phyloP scores from a whole-genome alignment of 768 basidiomycete genomes.

The Pholiota molesta region DNA sequence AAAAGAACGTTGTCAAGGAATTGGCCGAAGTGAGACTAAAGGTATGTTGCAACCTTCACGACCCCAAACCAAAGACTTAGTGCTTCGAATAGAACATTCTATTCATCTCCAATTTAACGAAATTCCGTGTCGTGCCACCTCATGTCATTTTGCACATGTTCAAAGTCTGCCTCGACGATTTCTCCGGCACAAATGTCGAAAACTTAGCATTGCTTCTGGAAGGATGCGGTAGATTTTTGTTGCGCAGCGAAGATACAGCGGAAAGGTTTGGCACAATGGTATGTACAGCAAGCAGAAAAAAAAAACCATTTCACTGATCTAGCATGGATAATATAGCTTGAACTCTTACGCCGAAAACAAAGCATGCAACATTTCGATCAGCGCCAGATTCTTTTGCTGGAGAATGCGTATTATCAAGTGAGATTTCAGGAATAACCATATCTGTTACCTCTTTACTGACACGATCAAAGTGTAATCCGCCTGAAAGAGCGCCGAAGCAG shows the following conservation, averaged over 20 bases:
- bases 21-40: constrained; percentile 84
- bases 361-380: constrained; percentile 92
- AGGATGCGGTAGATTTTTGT: constrained; percentile 89
- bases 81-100: constrained; percentile 69
- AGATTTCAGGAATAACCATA: constrained; percentile 4
- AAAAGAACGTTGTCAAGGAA: constrained; percentile 92
- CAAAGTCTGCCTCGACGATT: constrained; percentile 97
- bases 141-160: constrained; percentile 94
- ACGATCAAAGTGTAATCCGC: constrained; percentile 84
- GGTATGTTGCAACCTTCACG: constrained; percentile 41
- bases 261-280: constrained; percentile 92
- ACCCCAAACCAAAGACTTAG: background rate
- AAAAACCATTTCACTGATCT: background rate
- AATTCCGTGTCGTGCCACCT: constrained; percentile 88
- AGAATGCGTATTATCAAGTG: constrained; percentile 98
- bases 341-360: constrained; percentile 95
- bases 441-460: constrained; percentile 1
- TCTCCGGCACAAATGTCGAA: constrained; percentile 90
- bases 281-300: constrained; percentile 17
- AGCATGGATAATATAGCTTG: constrained; percentile 55
- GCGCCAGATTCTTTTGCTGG: constrained; percentile 84
- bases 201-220: constrained; percentile 91
- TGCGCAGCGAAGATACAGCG: constrained; percentile 85
- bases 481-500: constrained; percentile 85
- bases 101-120: constrained; percentile 92